Conservation (phyloP, 2,329 filamentous ascomycete species). For the Dichotomopilus funicola region DNA sequence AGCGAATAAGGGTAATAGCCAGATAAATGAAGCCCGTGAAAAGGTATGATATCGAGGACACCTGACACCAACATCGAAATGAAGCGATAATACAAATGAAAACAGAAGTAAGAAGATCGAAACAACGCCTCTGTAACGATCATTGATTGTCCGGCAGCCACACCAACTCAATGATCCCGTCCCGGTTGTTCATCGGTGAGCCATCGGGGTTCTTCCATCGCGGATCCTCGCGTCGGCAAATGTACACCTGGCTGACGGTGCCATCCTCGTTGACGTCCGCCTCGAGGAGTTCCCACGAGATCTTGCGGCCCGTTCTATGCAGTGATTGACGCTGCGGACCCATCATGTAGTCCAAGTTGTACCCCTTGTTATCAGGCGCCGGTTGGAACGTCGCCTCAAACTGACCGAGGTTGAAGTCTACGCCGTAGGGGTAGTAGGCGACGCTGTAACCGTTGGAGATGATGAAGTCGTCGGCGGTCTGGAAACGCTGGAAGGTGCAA, state of each 20-base stretch:
- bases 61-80: neutral
- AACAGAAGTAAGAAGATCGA: neutral
- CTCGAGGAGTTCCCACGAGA: constrained; percentile 44
- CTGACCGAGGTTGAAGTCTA: constrained; percentile 32
- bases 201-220: constrained; percentile 45
- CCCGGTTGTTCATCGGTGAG: constrained; percentile 44
- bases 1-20: too few species aligned
- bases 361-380: constrained; percentile 28
- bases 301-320: constrained; percentile 28
- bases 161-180: constrained; percentile 51
- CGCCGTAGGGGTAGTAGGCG: constrained; percentile 47
- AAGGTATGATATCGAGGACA: neutral
- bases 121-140: neutral
- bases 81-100: neutral
- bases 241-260: constrained; percentile 47
- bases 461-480: constrained; percentile 46
- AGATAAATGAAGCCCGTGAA: neutral
- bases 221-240: constrained; percentile 45
- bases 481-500: constrained; percentile 53
- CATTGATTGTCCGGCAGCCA: constrained; percentile 38
- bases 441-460: constrained; percentile 56
- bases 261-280: constrained; percentile 39
- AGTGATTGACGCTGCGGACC: constrained; percentile 28
- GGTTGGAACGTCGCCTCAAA: constrained; percentile 29
- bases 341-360: constrained; percentile 29